A percentile compares a stretch with the other conserved stretches of the same genome.
These are phyloP conservation scores for Phytophthora palmivora DNA, from an alignment of 352 stramenopile species.

Conservation along the genomic window DNA sequence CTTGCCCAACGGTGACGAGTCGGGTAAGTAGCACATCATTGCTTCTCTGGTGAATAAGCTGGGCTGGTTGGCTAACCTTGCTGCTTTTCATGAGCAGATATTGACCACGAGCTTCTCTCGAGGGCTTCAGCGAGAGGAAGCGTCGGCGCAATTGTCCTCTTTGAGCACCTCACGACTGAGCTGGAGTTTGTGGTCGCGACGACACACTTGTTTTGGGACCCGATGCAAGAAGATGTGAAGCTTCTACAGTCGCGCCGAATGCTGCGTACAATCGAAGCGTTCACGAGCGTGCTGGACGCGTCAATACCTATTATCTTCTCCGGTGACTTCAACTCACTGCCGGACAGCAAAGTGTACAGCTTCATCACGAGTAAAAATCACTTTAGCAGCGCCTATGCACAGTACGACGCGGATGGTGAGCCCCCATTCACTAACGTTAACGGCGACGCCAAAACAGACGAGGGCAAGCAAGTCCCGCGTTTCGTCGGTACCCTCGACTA, in stretches of 20 bases:
- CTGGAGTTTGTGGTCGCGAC: conserved; percentile 72
- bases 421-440: conserved; percentile 85
- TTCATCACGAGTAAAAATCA: conserved; percentile 50
- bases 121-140: conserved; percentile 58
- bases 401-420: conserved; percentile 52
- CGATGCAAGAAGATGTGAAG: conserved; percentile 85
- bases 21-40: conserved; percentile 38
- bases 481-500: conserved; percentile 88
- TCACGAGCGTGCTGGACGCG: conserved; percentile 29
- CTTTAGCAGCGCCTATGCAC: conserved; percentile 68
- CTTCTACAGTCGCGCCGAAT: conserved; percentile 73
- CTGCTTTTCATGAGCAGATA: conserved; percentile 38
- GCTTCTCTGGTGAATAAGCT: neutral
- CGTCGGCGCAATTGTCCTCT: conserved; percentile 65
- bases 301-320: conserved; percentile 57
- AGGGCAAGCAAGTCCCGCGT: conserved; percentile 47
- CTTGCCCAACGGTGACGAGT: conserved; percentile 56
- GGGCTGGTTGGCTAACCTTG: too few species aligned
- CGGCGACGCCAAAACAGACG: conserved; percentile 39
- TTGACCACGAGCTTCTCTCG: conserved; percentile 55
- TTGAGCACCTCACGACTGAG: conserved; percentile 44
- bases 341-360: conserved; percentile 75
- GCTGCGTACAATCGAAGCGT: conserved; percentile 50
- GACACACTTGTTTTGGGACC: conserved; percentile 90
- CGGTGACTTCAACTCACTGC: conserved; percentile 87